Evolutionary conservation across 2,329 filamentous ascomycete genomes (phyloP).

Genomic region (Chrysoporthe austroafricana): DNA sequence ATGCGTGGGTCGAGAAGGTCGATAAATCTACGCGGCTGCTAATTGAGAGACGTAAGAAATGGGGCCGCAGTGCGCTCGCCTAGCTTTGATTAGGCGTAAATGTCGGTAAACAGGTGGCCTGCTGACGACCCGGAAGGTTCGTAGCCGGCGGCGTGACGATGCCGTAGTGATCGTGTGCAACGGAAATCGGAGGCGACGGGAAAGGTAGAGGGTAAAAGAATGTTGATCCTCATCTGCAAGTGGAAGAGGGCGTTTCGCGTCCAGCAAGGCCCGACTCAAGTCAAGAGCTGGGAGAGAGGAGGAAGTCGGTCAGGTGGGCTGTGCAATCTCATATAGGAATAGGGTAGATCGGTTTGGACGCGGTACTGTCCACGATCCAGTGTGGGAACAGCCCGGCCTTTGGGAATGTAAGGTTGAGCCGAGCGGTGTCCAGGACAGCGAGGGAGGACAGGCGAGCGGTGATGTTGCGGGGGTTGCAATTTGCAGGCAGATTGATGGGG

Average conservation of each 20-base stretch:
- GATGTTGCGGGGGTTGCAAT: conserved; percentile 16
- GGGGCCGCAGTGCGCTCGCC: conserved; percentile 15
- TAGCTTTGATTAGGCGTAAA: conserved; percentile 25
- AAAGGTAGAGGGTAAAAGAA: conserved; percentile 16
- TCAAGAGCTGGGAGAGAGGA: conserved; percentile 17
- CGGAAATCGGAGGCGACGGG: conserved; percentile 17
- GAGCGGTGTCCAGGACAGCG: conserved; percentile 23
- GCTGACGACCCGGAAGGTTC: conserved; percentile 17
- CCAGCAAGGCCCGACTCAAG: conserved; percentile 26
- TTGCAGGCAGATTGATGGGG: conserved; percentile 23
- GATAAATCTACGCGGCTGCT: conserved; percentile 6
- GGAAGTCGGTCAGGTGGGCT: conserved; percentile 21
- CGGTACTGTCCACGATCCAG: conserved; percentile 15
- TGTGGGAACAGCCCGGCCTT: conserved; percentile 8
- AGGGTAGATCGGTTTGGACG: conserved; percentile 22
- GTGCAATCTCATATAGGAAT: conserved; percentile 22
- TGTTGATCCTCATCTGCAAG: conserved; percentile 20
- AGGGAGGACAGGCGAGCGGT: conserved; percentile 11
- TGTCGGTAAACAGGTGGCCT: conserved; percentile 24
- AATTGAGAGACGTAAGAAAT: conserved; percentile 13
- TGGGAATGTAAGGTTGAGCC: conserved; percentile 15
- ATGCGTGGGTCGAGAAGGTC: conserved; percentile 19
- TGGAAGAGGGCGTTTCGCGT: conserved; percentile 20
- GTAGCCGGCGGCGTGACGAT: conserved; percentile 22
- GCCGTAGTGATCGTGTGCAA: conserved; percentile 20